Percentiles rank a stretch among this genome's conserved stretches.
phyloP scores from a whole-genome alignment of 2,329 filamentous ascomycete species.

The Stemphylium lycopersici region DNA sequence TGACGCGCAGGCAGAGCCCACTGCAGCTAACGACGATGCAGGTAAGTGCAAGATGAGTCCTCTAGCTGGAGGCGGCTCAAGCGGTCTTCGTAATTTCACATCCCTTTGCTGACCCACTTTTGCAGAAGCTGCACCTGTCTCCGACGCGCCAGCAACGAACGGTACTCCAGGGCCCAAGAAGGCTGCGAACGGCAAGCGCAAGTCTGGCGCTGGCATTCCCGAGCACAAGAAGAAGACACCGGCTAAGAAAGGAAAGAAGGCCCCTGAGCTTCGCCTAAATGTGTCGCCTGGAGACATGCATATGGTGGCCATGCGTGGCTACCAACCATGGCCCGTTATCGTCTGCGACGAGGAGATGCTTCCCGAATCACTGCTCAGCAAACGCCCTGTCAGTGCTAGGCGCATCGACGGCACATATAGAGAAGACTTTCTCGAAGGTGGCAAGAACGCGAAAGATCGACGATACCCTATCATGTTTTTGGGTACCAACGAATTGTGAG shows the following conservation, averaged over 20 bases:
- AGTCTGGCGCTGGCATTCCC: slow-evolving; percentile 70
- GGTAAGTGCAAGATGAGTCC: slow-evolving; percentile 27
- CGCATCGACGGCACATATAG: slow-evolving; percentile 84
- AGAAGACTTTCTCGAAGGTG: slow-evolving; percentile 84
- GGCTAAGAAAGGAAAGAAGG: slow-evolving; percentile 83
- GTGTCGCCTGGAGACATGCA: slow-evolving; percentile 91
- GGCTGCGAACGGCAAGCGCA: slow-evolving; percentile 61
- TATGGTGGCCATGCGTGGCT: slow-evolving; percentile 92
- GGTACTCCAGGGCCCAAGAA: slow-evolving; percentile 55
- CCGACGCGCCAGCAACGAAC: slow-evolving; percentile 52
- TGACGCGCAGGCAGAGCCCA: slow-evolving; percentile 34
- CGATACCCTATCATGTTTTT: slow-evolving; percentile 96
- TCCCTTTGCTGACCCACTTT: slow-evolving; percentile 19
- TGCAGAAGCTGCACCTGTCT: slow-evolving; percentile 45
- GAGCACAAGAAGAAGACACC: slow-evolving; percentile 74
- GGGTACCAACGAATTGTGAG: slow-evolving; percentile 96
- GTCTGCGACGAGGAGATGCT: slow-evolving; percentile 96
- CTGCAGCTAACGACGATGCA: slow-evolving; percentile 25
- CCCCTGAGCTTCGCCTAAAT: slow-evolving; percentile 69
- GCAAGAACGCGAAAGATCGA: slow-evolving; percentile 82
- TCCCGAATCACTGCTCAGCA: slow-evolving; percentile 74
- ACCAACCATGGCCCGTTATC: slow-evolving; percentile 91
- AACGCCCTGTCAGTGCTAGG: slow-evolving; percentile 82
- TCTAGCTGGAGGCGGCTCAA: background rate
- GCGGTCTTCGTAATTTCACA: background rate